Evolutionary conservation across 148 eudicot species (phyloP), one percentile per base, ranked within the genome.

Genomic region (Diospyros lotus): DNA sequence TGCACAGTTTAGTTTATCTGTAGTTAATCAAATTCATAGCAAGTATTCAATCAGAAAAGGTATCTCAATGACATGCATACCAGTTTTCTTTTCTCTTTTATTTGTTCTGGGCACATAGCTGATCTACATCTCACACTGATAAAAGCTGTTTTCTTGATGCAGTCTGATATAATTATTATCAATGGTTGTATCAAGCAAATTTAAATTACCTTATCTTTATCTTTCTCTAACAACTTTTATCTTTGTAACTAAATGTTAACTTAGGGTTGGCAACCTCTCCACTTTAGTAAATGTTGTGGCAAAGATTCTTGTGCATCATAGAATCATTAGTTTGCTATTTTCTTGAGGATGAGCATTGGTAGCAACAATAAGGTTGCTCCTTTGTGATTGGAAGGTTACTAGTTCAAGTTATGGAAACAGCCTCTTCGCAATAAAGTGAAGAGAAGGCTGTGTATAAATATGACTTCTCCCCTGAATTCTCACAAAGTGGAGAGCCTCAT

Each of bases 1-100:
- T 79, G 98, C 98, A 15, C 98, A 94, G 77, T 91, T 94, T 77
- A 91, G 91, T 80, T 84, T 94, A 83, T 90, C 88, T 41, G 93
- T 94, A 66, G 76, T 87, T 58, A 91, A 94, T 87, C 98, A 94
- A 85, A 53, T 81, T 65, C 90, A 88, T 73, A 84, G 61, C 77
- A 91, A 91, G 83, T 90, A 77, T 80, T 81, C 97, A 2, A 78
- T 91, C 73, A 87, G 88, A 79, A 91, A 94, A 90, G 97, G 98
- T 94, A 90, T 9, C 4, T 17, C 58, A 39, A 43, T 17, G 1
- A 14, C 41, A 11, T 39, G n/a, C 28, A 28, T 28, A 28, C 28
- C 28, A 28, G 28, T 28, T 28, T 28, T 28, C 28, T 0, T 28
- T 28, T 53, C 58, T 63, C 62, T 10, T 45, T 48, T 43, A 18